Conservation (phyloP, 768 basidiomycete species). For the Calocybe gangraenosa region DNA sequence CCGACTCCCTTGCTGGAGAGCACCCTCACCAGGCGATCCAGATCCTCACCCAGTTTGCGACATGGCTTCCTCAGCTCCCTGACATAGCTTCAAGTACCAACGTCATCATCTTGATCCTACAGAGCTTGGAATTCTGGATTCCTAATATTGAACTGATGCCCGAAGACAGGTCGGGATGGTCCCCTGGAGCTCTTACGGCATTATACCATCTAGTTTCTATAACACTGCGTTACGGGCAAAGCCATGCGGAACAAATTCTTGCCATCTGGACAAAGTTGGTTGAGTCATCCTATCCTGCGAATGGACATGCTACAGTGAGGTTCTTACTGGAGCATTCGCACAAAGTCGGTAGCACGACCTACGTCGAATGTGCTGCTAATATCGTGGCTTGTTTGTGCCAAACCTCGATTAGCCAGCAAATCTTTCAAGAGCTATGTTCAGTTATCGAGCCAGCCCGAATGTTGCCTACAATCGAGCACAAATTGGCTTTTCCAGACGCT, state of each 20-base stretch:
- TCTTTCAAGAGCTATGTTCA: constrained; percentile 81
- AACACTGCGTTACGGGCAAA: constrained; percentile 68
- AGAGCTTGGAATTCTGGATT: constrained; percentile 83
- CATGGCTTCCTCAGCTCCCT: constrained; percentile 67
- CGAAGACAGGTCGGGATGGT: constrained; percentile 51
- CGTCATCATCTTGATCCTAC: constrained; percentile 57
- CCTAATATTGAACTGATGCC: constrained; percentile 67
- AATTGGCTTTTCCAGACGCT: constrained; percentile 54
- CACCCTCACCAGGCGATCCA: constrained; percentile 60
- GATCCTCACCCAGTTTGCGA: constrained; percentile 67
- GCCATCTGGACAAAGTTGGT: constrained; percentile 78
- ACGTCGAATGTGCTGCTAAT: constrained; percentile 74
- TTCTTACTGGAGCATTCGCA: constrained; percentile 88
- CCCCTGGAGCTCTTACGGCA: constrained; percentile 56
- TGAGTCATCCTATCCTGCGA: constrained; percentile 62
- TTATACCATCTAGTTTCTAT: constrained; percentile 83
- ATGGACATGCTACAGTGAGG: constrained; percentile 74
- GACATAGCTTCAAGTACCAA: constrained; percentile 41
- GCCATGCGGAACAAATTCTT: constrained; percentile 75
- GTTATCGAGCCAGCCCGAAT: constrained; percentile 83
- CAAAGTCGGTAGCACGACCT: constrained; percentile 74
- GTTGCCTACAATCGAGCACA: constrained; percentile 74
- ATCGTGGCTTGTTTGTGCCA: constrained; percentile 83
- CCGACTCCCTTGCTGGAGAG: constrained; percentile 75
- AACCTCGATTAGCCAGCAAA: constrained; percentile 62